Evolutionary conservation across 140 eudicot species (phyloP), one percentile per base, ranked within the genome.

Genomic region (Cichorium intybus): DNA sequence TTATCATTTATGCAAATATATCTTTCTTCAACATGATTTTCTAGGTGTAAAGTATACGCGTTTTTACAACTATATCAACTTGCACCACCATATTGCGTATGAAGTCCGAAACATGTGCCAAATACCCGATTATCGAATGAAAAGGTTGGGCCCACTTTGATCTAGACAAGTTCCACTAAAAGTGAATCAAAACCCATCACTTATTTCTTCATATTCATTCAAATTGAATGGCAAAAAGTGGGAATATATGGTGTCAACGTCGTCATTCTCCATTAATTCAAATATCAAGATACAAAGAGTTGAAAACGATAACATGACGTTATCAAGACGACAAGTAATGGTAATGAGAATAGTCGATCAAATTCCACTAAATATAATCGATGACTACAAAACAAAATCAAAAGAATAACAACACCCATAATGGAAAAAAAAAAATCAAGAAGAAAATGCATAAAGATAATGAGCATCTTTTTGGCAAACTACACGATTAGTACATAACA

Each of bases 401-500:
- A 56, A 66, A 39, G 16, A 37, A 41, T 53, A 56, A 56, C 49
- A 26, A 41, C 62, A 46, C 11, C 4, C 37, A 52, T 29, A 58
- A 58, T 17, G 59, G 24, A 66, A n/a, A 28, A 29, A 6, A n/a
- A 28, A 37, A 50, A 18, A 53, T 14, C 28, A 57, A 49, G 46
- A 73, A 18, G 24, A 15, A 74, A n/a, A n/a, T 37, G 70, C 64
- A 24, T 51, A 50, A 8, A 14, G 49, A 15, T 3, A 3, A 43
- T 43, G 26, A 23, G 51, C 51, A 69, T 55, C 66, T 56, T 21
- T 27, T 59, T 50, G 49, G 55, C 47, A 65, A 51, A 28, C 77
- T 70, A 64, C 60, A 72, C 24, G 68, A 71, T 75, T 71, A 75
- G 68, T 35, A 52, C 71, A 76, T 68, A 33, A 24, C 10, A 57